These are phyloP conservation scores for Ganoderma leucocontextum DNA, from an alignment of 1,284 basidiomycete genomes.

Conservation along the genomic window DNA sequence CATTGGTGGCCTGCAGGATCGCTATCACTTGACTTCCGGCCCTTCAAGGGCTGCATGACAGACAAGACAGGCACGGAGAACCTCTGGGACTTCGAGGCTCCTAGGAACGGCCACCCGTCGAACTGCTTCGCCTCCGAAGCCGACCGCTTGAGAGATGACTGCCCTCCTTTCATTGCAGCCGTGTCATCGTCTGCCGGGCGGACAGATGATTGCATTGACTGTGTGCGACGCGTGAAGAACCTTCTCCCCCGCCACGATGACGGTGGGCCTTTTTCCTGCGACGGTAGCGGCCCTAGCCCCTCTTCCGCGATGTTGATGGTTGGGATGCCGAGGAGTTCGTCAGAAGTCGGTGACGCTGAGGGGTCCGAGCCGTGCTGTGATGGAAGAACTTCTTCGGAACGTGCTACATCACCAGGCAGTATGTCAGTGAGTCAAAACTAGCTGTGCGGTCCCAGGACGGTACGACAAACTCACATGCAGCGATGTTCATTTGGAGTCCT, in stretches of 20 bases:
- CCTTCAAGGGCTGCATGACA: slow-evolving; percentile 25
- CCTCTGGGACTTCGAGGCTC: slow-evolving; percentile 26
- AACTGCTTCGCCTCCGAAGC: slow-evolving; percentile 35
- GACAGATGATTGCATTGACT: slow-evolving; percentile 37
- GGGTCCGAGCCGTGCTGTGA: neutral
- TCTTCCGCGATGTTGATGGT: slow-evolving; percentile 37
- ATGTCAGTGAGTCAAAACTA: neutral
- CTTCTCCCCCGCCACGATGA: slow-evolving; percentile 27
- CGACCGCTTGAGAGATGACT: slow-evolving; percentile 28
- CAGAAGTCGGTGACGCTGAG: slow-evolving; percentile 11
- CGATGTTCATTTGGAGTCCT: slow-evolving; percentile 9
- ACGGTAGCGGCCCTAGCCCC: slow-evolving; percentile 17
- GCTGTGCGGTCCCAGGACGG: no score
- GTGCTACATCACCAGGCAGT: slow-evolving; percentile 10
- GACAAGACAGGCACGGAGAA: slow-evolving; percentile 30
- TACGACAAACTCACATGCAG: slow-evolving; percentile 15
- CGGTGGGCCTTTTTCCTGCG: slow-evolving; percentile 25
- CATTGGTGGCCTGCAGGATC: slow-evolving; percentile 21
- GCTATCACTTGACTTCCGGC: slow-evolving; percentile 29
- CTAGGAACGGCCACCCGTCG: slow-evolving; percentile 39
- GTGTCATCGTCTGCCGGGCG: slow-evolving; percentile 29
- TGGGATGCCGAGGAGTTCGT: slow-evolving; percentile 22
- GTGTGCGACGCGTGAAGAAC: slow-evolving; percentile 34
- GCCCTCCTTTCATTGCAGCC: slow-evolving; percentile 10
- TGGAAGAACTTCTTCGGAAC: slow-evolving; percentile 20